Evolutionary conservation across 306 rosid genomes (phyloP), one percentile per base, ranked within the genome.

Genomic region (Cicer yamashitae): DNA sequence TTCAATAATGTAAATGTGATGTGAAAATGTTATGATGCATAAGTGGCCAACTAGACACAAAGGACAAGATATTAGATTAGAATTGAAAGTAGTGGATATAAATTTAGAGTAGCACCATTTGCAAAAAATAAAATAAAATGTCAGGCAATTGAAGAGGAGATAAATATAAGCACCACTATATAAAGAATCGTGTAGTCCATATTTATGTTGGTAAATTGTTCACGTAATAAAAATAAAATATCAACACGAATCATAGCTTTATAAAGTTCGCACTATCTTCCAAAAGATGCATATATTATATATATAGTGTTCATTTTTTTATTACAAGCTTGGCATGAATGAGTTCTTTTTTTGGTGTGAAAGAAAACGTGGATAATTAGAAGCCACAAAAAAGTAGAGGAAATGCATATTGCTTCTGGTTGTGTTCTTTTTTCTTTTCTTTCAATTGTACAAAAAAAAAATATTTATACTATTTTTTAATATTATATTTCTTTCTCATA

Each of bases 331-430:
- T 20, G 3, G 30, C 30, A 30, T 30, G 34, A 30, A 30, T 30
- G 34, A 22, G 0, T 20, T 25, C 2, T 25, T 25, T 25, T 20
- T 22, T 57, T 58, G 30, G 34, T 30, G 5, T 22, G 5, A 56
- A 25, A 58, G 64, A 11, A 10, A 58, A 10, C 41, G 41, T 58
- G 64, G 64, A 25, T 58, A 6, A 58, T 58, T 58, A 58, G 41
- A 2, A 25, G 64, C 64, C 64, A 58, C 40, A 10, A 58, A 58
- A 58, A 5, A 58, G 34, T 30, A 30, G 3, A 30, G 34, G 34
- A 30, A 30, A 30, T 30, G 4, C 34, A 30, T 30, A 57, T 22
- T 15, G 3, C 25, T 6, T 52, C 7, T 8, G 9, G 30, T 7
- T 52, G 25, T 7, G 25, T 10, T 15, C 8, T 8, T 52, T 8